A percentile compares a stretch with the other conserved stretches of the same genome.
phyloP scores from a whole-genome alignment of 1,284 basidiomycete species.

The Crocinoboletus sp. region DNA sequence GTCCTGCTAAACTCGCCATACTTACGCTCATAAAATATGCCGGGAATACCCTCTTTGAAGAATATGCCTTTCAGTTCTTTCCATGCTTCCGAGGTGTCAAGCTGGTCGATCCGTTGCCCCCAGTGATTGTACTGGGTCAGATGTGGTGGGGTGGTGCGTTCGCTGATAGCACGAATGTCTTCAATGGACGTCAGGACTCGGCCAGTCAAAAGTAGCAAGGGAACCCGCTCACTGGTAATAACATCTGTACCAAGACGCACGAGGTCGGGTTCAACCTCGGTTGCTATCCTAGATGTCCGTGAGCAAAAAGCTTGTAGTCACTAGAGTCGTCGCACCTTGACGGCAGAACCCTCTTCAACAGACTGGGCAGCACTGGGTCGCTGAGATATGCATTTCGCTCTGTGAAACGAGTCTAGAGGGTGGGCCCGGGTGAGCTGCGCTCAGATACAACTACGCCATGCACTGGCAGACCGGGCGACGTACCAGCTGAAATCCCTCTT shows the following conservation, averaged over 20 bases:
- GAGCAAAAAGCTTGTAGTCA: neutral
- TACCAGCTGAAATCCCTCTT: slow-evolving; percentile 63
- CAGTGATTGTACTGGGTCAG: slow-evolving; percentile 67
- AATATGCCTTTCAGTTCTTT: slow-evolving; percentile 63
- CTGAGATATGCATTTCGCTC: slow-evolving; percentile 58
- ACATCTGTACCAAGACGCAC: slow-evolving; percentile 52
- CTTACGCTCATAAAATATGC: slow-evolving; percentile 58
- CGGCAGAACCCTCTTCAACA: slow-evolving; percentile 55
- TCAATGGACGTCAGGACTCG: slow-evolving; percentile 2
- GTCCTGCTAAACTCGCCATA: slow-evolving; percentile 54
- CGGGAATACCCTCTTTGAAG: slow-evolving; percentile 67
- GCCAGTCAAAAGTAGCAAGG: neutral
- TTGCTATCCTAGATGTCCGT: slow-evolving; percentile 24
- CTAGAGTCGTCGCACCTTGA: slow-evolving; percentile 29
- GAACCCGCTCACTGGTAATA: slow-evolving; percentile 41
- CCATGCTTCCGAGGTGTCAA: slow-evolving; percentile 71
- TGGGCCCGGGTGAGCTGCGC: neutral
- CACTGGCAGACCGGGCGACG: slow-evolving; percentile 13
- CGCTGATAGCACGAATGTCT: slow-evolving; percentile 49
- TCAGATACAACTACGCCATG: neutral
- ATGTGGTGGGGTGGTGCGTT: slow-evolving; percentile 42
- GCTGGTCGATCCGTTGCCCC: slow-evolving; percentile 58
- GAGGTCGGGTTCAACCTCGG: slow-evolving; percentile 51
- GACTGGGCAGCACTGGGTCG: slow-evolving; percentile 53
- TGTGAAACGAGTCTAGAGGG: slow-evolving; percentile 32